Conservation (phyloP, 2,329 filamentous ascomycete species). For the Coleophoma eucalyptorum region DNA sequence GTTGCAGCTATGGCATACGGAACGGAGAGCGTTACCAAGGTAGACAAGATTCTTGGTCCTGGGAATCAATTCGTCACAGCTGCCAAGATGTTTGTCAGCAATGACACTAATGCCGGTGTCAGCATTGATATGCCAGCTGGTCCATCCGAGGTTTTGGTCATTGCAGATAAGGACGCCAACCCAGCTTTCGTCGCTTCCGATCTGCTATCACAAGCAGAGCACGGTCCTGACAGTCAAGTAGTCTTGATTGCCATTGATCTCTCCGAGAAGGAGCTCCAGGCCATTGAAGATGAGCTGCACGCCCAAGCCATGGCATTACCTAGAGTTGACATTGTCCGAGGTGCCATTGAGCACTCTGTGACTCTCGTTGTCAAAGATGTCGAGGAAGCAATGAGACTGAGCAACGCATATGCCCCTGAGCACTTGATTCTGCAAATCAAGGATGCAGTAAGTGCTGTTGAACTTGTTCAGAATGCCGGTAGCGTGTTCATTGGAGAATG, state of each 20-base stretch:
- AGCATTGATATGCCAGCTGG: conserved; percentile 98
- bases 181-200: conserved; percentile 95
- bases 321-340: conserved; percentile 87
- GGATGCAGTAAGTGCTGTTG: conserved; percentile 70
- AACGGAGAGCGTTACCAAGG: conserved; percentile 89
- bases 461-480: conserved; percentile 85
- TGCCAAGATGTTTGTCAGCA: conserved; percentile 96
- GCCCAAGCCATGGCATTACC: conserved; percentile 82
- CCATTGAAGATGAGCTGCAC: conserved; percentile 90
- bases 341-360: conserved; percentile 86
- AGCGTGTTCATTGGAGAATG: conserved; percentile 94
- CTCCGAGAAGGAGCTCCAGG: conserved; percentile 64
- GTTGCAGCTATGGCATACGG: conserved; percentile 97
- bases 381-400: conserved; percentile 72
- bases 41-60: conserved; percentile 97
- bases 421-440: conserved; percentile 90
- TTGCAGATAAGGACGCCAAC: conserved; percentile 84
- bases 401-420: conserved; percentile 94
- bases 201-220: conserved; percentile 91
- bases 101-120: conserved; percentile 92
- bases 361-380: conserved; percentile 73
- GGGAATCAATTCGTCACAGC: conserved; percentile 99
- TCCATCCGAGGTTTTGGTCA: conserved; percentile 92
- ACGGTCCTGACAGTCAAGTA: conserved; percentile 94
- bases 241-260: conserved; percentile 85